Evolutionary conservation across 352 stramenopile species (phyloP).

Genomic region (Phytophthora sp.): DNA sequence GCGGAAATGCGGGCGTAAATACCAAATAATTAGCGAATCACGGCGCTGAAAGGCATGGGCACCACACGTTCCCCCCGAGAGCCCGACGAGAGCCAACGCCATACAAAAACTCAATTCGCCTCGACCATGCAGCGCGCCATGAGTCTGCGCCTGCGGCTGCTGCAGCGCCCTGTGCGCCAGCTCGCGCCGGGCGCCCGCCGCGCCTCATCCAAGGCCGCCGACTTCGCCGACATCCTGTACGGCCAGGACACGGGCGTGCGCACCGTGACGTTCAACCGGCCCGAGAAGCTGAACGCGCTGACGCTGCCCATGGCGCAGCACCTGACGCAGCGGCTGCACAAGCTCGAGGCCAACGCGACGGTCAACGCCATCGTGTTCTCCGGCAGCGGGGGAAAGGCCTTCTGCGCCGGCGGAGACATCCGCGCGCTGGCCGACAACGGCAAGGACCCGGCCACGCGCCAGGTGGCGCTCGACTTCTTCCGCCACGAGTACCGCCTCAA

Average conservation of each 20-base stretch:
- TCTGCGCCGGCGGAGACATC: slow-evolving; percentile 97
- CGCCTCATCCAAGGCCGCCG: slow-evolving; percentile 32
- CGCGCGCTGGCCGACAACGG: slow-evolving; percentile 88
- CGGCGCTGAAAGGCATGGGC: slow-evolving; percentile 14
- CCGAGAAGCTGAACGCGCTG: slow-evolving; percentile 92
- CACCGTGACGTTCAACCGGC: slow-evolving; percentile 91
- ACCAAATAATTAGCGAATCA: no score
- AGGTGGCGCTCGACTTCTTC: slow-evolving; percentile 93
- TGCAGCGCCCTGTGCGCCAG: slow-evolving; percentile 59
- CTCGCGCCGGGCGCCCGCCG: not conserved
- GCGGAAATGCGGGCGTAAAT: no score
- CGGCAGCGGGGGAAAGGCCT: slow-evolving; percentile 83
- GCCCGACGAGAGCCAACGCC: not conserved
- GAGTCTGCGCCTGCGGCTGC: slow-evolving; percentile 57
- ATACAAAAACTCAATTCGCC: slow-evolving; percentile 8
- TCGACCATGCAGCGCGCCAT: slow-evolving; percentile 54
- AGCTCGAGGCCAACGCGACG: slow-evolving; percentile 79
- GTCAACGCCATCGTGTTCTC: slow-evolving; percentile 88
- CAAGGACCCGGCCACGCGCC: slow-evolving; percentile 68
- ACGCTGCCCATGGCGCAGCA: slow-evolving; percentile 92
- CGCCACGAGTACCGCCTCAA: slow-evolving; percentile 96
- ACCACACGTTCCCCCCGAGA: slow-evolving; percentile 32
- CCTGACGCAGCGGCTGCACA: slow-evolving; percentile 87
- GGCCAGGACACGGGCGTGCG: slow-evolving; percentile 79
- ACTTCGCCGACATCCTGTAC: slow-evolving; percentile 78